A percentile compares a stretch with the other conserved stretches of the same genome.
phyloP scores from a whole-genome alignment of 108 stramenopile genomes.

The Aureococcus anophagefferens region DNA sequence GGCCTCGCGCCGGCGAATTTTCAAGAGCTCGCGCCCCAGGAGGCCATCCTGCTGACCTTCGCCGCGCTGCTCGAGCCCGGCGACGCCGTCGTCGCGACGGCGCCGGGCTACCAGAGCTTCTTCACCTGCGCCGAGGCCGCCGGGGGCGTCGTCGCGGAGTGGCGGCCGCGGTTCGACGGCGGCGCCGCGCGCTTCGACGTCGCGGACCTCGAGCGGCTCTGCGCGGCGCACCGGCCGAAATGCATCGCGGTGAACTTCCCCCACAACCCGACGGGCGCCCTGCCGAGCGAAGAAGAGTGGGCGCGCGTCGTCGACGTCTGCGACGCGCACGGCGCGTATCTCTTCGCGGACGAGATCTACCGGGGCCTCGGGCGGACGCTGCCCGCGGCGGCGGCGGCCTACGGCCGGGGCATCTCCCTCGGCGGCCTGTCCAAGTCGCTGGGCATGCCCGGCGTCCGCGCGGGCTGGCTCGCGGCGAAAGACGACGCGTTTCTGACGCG shows the following conservation, averaged over 20 bases:
- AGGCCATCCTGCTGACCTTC: conserved; percentile 18
- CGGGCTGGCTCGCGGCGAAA: conserved; percentile 25
- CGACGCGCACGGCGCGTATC: conserved; percentile 1
- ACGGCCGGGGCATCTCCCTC: conserved; percentile 13
- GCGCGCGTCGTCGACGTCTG: conserved; percentile 10
- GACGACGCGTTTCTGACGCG: conserved; percentile 7
- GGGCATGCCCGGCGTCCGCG: conserved; percentile 21
- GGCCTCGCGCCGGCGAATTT: background rate
- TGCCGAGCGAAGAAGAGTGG: conserved; percentile 5
- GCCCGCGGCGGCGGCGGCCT: background rate
- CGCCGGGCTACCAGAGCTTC: conserved; percentile 22
- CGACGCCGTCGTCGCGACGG: conserved; percentile 14
- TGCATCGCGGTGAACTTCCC: conserved; percentile 26
- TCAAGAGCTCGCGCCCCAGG: conserved; percentile 11
- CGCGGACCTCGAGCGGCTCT: background rate
- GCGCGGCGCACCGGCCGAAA: conserved; percentile 7
- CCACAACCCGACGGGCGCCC: conserved; percentile 29
- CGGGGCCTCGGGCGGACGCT: conserved; percentile 17
- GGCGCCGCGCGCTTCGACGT: conserved; percentile 5
- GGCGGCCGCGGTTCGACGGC: background rate
- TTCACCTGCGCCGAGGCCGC: conserved; percentile 1
- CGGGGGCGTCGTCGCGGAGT: conserved; percentile 1
- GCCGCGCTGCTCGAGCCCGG: conserved; percentile 8
- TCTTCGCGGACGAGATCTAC: conserved; percentile 31
- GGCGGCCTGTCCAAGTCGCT: conserved; percentile 20